Evolutionary conservation across 495 filamentous ascomycete genomes (phyloP), one percentile per base, ranked within the genome.

Genomic region (Lophiostoma macrostomum): DNA sequence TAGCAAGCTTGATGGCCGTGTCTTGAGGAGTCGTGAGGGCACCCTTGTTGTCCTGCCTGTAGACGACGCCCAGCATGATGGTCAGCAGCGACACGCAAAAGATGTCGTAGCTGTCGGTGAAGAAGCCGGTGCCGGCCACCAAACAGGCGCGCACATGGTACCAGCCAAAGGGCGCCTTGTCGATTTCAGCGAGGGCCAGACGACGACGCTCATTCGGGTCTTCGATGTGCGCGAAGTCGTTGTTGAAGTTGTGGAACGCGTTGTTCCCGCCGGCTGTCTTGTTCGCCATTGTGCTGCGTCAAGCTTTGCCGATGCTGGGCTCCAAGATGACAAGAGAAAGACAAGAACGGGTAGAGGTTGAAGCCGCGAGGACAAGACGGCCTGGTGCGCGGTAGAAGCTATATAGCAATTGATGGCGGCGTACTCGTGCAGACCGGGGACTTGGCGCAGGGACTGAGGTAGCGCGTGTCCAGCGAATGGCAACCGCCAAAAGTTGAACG

Each of bases 101-200:
- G 13, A 90, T 84, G 30, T 80, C 81, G 53, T 85, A 86, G 54
- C 80, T 80, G 68, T 84, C 82, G 8, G 83, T 82, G 44, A 87
- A 78, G 60, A 87, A 87, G 14, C 83, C 83, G 1, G 81, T 77
- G 14, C 79, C 81, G 11, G 83, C 81, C 4, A 87, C 83, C 1
- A 48, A 13, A 39, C 35, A 56, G 19, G 61, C 57, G 20, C 36
- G 45, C 28, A 30, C 22, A 34, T 64, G 87, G 65, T 85, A 85
- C 81, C 86, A 87, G 56, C 87, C 84, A 53, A 91, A 90, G 5
- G 80, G 80, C 24, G 86, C 86, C 61, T 86, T 85, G 67, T 91
- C 87, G 50, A 91, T 88, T 63, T 87, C 79, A 10, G 83, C 83
- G 30, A 91, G 79, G 24, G 87, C 87, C 31, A 83, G 79, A 49